Percentiles rank a stretch among this genome's conserved stretches.
phyloP scores from a whole-genome alignment of 1,284 basidiomycete species.

The Bjerkandera adusta region DNA sequence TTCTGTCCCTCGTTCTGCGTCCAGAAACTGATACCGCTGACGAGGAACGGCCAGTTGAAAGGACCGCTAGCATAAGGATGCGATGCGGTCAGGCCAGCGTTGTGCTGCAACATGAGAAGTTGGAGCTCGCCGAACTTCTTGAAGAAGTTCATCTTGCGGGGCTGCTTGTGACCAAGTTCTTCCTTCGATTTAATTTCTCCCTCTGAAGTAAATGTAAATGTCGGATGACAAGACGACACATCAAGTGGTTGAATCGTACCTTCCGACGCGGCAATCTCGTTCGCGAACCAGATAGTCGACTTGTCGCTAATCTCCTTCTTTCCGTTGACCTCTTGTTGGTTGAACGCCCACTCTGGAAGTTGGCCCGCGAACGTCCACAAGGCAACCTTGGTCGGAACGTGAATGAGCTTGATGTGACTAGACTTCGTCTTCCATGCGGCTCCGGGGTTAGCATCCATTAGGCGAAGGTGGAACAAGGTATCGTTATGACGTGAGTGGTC shows the following conservation, averaged over 20 bases:
- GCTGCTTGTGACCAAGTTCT: constrained; percentile 56
- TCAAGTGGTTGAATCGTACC: no score
- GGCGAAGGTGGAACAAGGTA: constrained; percentile 78
- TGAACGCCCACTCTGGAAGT: constrained; percentile 95
- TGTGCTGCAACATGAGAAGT: constrained; percentile 95
- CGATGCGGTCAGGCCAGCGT: constrained; percentile 90
- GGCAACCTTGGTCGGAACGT: constrained; percentile 87
- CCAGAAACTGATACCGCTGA: constrained; percentile 98
- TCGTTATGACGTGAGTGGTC: constrained; percentile 79
- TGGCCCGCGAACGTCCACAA: constrained; percentile 90
- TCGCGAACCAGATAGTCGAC: constrained; percentile 85
- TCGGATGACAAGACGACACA: constrained; percentile 12
- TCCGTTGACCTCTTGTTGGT: constrained; percentile 97
- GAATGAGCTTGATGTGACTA: constrained; percentile 86
- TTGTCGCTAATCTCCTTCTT: constrained; percentile 91
- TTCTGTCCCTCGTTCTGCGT: constrained; percentile 81
- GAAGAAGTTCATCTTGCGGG: constrained; percentile 88
- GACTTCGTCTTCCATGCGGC: constrained; percentile 90
- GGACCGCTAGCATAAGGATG: constrained; percentile 96
- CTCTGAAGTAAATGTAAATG: constrained; percentile 39
- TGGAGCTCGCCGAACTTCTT: constrained; percentile 95
- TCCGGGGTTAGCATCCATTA: constrained; percentile 73
- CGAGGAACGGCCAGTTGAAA: constrained; percentile 97
- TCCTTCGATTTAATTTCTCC: constrained; percentile 52
- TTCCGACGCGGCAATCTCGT: constrained; percentile 77